phyloP scores from a whole-genome alignment of 2,329 filamentous ascomycete species.

The Microsporum audouinii region DNA sequence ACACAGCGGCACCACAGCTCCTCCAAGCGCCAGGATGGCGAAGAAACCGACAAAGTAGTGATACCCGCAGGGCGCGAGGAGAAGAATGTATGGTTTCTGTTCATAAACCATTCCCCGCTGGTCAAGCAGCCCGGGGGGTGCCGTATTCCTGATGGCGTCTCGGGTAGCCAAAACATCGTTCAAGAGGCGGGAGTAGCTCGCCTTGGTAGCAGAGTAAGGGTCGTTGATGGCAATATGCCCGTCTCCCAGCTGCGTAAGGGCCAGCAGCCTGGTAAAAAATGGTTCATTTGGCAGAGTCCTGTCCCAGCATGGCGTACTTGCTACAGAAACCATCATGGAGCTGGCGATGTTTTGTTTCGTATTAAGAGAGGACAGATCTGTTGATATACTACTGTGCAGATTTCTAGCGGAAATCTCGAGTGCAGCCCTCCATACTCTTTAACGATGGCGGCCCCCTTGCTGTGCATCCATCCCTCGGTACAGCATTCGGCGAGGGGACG shows the following conservation, averaged over 20 bases:
- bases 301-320: background rate
- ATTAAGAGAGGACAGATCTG: no score
- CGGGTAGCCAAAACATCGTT: background rate
- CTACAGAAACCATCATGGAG: background rate
- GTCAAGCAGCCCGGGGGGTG: background rate
- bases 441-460: background rate
- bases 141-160: background rate
- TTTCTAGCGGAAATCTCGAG: background rate
- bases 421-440: background rate
- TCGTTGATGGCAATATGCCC: background rate
- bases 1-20: conserved; percentile 36
- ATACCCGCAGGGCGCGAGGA: conserved; percentile 38
- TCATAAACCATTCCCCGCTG: background rate
- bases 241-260: background rate
- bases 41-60: conserved; percentile 40
- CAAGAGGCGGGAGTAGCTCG: background rate
- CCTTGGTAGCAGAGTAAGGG: background rate
- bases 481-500: background rate
- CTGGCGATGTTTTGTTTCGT: background rate
- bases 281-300: background rate
- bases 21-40: conserved; percentile 37
- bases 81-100: conserved; percentile 24
- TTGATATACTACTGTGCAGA: background rate
- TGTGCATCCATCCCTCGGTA: background rate
- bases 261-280: background rate